Evolutionary conservation across 768 basidiomycete genomes (phyloP).

Genomic region (Boletus reticulatus): DNA sequence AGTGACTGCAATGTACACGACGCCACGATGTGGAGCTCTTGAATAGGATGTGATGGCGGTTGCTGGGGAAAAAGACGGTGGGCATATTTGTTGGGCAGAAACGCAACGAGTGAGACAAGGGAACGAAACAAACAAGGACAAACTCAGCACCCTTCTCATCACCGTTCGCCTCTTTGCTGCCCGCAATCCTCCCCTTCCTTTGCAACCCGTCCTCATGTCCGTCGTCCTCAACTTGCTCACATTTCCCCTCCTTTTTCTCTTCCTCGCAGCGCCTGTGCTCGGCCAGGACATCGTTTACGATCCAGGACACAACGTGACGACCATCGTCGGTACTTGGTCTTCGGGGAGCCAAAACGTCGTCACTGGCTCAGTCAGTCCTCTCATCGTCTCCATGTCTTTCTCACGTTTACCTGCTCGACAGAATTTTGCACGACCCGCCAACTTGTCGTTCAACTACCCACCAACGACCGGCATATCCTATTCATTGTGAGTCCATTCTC

Average conservation of each 20-base stretch:
- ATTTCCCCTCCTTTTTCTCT: slow-evolving; percentile 23
- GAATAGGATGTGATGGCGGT: too few species aligned
- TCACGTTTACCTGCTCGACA: slow-evolving; percentile 28
- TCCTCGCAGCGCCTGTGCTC: slow-evolving; percentile 29
- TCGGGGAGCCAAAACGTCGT: slow-evolving; percentile 72
- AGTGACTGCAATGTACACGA: too few species aligned
- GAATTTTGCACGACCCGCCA: slow-evolving; percentile 84
- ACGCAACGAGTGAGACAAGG: slow-evolving; percentile 1
- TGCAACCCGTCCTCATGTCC: neutral
- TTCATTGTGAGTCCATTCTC: slow-evolving; percentile 66
- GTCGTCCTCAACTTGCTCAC: slow-evolving; percentile 9
- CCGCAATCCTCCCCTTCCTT: neutral
- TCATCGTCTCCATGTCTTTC: neutral
- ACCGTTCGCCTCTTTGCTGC: slow-evolving; percentile 17
- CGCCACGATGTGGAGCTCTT: too few species aligned
- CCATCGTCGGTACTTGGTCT: slow-evolving; percentile 81
- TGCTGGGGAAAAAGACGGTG: too few species aligned
- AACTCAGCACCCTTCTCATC: slow-evolving; percentile 22
- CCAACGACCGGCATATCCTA: slow-evolving; percentile 81
- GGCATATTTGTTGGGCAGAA: neutral
- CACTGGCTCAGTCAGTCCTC: slow-evolving; percentile 75
- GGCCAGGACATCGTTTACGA: slow-evolving; percentile 43
- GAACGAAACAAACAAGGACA: slow-evolving; percentile 20
- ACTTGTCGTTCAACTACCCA: slow-evolving; percentile 82
- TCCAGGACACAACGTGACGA: slow-evolving; percentile 60